Evolutionary conservation across 1,284 basidiomycete species (phyloP), one percentile per base, ranked within the genome.

Genomic region (Erythrobasidium hasegawianum): DNA sequence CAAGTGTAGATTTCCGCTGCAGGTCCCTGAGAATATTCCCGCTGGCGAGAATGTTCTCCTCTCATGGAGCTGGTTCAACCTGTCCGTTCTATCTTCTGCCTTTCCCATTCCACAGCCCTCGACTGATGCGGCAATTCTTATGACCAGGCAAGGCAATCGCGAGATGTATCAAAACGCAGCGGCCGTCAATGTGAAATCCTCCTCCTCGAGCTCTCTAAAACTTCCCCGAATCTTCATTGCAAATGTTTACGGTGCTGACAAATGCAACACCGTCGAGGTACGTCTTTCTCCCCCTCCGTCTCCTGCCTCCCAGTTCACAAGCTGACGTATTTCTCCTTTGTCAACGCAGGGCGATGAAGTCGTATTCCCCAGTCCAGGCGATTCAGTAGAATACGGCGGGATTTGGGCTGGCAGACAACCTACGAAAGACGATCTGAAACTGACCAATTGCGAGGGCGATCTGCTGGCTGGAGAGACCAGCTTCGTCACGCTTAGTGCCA

Each of bases 341-440:
- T n/a, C n/a, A n/a, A n/a, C n/a, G n/a, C n/a, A 62, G 54, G 61
- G 56, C 13, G 55, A 65, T 33, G 62, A 65, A 33, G 4, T 65
- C 22, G 62, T 65, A 40, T 65, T 65, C 47, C 62, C 62, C 2
- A 65, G 58, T 41, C 62, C 62, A 9, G 62, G 62, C 38, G 55
- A 50, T 50, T 65, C 62, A n/a, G 62, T 65, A 16, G 62, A 57
- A 20, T 65, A 65, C 56, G 62, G 62, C 14, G 62, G 62, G n/a
- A 57, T 38, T 18, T 65, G 56, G 55, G 22, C 43, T 16, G 62
- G 56, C 22, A 54, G 52, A 38, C 57, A 47, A 26, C 62, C 62
- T 9, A 27, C 43, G 20, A 33, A 47, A 29, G 43, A 33, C 2
- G 62, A 56, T 9, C 40, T 58, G 14, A 14, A 57, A 43, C 9